Conservation (phyloP, 345 rosid genomes). For the Erucastrum elatum region DNA sequence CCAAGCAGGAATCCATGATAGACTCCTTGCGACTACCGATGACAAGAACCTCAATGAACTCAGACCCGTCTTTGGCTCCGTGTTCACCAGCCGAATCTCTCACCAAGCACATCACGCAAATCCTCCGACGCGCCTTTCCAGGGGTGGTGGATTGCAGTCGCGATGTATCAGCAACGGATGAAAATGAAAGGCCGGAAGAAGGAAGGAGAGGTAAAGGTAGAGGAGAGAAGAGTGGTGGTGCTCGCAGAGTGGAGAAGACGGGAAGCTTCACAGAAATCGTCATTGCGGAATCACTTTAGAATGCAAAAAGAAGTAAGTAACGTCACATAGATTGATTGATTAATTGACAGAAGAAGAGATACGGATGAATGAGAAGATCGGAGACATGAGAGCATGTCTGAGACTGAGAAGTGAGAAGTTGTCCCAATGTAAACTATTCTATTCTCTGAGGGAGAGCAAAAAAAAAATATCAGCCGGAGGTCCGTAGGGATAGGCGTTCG, state of each 20-base stretch:
- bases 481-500: too few species aligned
- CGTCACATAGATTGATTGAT: constrained; percentile 5
- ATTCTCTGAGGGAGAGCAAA: background rate
- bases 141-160: constrained; percentile 18
- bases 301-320: too few species aligned
- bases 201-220: constrained; percentile 12
- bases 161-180: background rate
- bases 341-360: background rate
- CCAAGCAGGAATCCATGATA: constrained; percentile 69
- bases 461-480: constrained; percentile 22
- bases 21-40: constrained; percentile 85
- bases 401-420: background rate
- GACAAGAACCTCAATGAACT: constrained; percentile 57
- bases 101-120: constrained; percentile 38
- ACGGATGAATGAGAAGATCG: constrained; percentile 15
- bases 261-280: constrained; percentile 40
- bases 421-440: background rate
- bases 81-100: constrained; percentile 20
- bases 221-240: constrained; percentile 31
- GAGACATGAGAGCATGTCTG: constrained; percentile 14
- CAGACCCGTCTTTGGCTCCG: background rate
- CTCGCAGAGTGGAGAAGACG: constrained; percentile 37
- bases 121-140: constrained; percentile 35
- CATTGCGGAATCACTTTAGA: constrained; percentile 23
- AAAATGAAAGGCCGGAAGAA: constrained; percentile 9